phyloP scores from a whole-genome alignment of 1,139 yeast species.

The Kodamaea arcana region DNA sequence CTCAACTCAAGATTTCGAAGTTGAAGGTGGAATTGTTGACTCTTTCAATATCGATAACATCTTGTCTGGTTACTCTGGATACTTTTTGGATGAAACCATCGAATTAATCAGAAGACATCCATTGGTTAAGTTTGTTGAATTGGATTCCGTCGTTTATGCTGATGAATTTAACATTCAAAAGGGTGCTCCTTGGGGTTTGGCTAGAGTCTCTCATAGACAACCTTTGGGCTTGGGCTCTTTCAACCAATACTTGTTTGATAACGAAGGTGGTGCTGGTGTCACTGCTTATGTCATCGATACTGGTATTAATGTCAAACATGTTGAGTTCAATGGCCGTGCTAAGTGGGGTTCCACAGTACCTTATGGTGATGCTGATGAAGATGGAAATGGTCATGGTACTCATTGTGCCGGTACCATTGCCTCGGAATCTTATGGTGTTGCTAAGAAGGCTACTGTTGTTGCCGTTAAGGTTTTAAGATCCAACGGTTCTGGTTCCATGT shows the following conservation, averaged over 20 bases:
- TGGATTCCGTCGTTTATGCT: conserved; percentile 71
- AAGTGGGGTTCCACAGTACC: conserved; percentile 92
- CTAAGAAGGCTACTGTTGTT: conserved; percentile 68
- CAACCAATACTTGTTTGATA: conserved; percentile 82
- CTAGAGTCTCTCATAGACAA: conserved; percentile 87
- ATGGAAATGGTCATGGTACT: conserved; percentile 94
- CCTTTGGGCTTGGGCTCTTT: conserved; percentile 70
- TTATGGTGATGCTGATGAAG: conserved; percentile 71
- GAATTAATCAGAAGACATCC: conserved; percentile 69
- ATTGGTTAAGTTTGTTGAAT: conserved; percentile 72
- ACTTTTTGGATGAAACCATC: conserved; percentile 66
- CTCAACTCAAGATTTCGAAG: conserved; percentile 26
- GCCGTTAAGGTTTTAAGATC: conserved; percentile 77
- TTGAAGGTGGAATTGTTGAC: conserved; percentile 61
- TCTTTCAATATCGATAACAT: conserved; percentile 55
- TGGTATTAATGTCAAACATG: conserved; percentile 78
- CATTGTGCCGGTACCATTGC: conserved; percentile 88
- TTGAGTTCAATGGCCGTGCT: conserved; percentile 89
- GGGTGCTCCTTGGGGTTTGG: conserved; percentile 96
- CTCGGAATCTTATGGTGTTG: conserved; percentile 71
- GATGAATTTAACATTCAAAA: conserved; percentile 62
- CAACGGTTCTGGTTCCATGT: conserved; percentile 76
- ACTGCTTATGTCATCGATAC: conserved; percentile 92
- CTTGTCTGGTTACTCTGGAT: conserved; percentile 68
- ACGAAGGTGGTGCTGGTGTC: conserved; percentile 86